These are phyloP conservation scores for Sporothrix variecibatus DNA, from an alignment of 2,329 filamentous ascomycete species.

Conservation along the genomic window DNA sequence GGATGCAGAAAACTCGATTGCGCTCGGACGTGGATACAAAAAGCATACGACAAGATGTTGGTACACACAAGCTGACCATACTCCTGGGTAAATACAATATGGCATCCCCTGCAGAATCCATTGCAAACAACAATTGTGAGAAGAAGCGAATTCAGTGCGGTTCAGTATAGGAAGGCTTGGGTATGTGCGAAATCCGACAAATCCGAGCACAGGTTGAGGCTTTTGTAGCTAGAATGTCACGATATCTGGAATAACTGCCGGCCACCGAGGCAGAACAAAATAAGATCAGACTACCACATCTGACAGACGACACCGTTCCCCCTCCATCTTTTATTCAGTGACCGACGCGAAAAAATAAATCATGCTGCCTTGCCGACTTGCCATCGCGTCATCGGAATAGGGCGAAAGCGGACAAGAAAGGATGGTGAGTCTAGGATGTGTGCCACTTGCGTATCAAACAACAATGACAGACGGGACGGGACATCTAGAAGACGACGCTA, in stretches of 20 bases:
- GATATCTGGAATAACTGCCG: neutral
- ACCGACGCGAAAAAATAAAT: neutral
- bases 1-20: neutral
- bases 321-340: neutral
- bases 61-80: neutral
- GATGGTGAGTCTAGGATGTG: neutral
- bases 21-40: neutral
- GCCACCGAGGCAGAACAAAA: neutral
- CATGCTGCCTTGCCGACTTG: neutral
- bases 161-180: neutral
- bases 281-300: neutral
- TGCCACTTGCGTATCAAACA: neutral
- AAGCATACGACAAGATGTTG: neutral
- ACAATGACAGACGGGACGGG: neutral
- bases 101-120: neutral
- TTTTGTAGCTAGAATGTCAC: neutral
- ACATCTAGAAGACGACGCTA: neutral
- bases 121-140: neutral
- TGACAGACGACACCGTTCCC: neutral
- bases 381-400: neutral
- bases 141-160: constrained; percentile 2
- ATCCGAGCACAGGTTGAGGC: neutral
- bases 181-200: neutral
- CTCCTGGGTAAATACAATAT: constrained; percentile 14
- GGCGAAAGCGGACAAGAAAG: neutral